Percentiles rank a stretch among this genome's conserved stretches.
These are phyloP conservation scores for Alternaria ventricosa DNA, from an alignment of 2,329 filamentous ascomycete species.

Conservation along the genomic window DNA sequence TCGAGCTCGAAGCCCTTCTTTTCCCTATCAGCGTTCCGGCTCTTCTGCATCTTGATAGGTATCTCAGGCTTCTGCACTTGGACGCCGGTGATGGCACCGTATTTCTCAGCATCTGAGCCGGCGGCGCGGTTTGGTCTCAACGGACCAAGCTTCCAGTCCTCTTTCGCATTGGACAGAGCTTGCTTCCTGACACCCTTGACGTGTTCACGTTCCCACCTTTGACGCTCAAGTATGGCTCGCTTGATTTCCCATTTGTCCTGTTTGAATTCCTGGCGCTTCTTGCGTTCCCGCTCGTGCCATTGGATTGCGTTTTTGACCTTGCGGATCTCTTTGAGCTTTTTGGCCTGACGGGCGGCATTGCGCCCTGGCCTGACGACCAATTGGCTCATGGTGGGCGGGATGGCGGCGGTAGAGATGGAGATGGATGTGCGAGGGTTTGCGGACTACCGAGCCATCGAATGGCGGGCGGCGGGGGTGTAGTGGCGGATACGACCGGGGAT, in stretches of 20 bases:
- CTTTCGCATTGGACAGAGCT: slow-evolving; percentile 66
- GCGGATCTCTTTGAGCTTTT: slow-evolving; percentile 46
- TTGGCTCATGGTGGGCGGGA: slow-evolving; percentile 53
- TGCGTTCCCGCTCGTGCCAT: slow-evolving; percentile 38
- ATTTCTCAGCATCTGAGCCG: slow-evolving; percentile 63
- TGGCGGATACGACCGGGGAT: neutral
- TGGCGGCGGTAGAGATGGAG: slow-evolving; percentile 54
- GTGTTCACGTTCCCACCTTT: slow-evolving; percentile 31
- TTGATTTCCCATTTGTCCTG: slow-evolving; percentile 40
- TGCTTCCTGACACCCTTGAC: slow-evolving; percentile 45
- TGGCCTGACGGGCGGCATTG: slow-evolving; percentile 37
- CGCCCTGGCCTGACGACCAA: slow-evolving; percentile 29
- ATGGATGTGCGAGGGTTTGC: slow-evolving; percentile 16
- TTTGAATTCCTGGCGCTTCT: slow-evolving; percentile 28
- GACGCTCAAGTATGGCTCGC: slow-evolving; percentile 29
- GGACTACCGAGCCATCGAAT: slow-evolving; percentile 38
- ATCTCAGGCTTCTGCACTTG: slow-evolving; percentile 46
- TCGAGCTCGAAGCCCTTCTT: slow-evolving; percentile 29
- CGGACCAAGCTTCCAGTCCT: slow-evolving; percentile 81
- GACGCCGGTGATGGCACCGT: slow-evolving; percentile 61
- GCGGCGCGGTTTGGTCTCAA: slow-evolving; percentile 78
- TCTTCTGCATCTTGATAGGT: slow-evolving; percentile 43
- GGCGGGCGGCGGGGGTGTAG: slow-evolving; percentile 2
- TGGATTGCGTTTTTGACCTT: slow-evolving; percentile 51
- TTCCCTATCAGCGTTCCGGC: slow-evolving; percentile 24